phyloP scores from a whole-genome alignment of 805 yeast genomes.

The Yarrowia porcina region DNA sequence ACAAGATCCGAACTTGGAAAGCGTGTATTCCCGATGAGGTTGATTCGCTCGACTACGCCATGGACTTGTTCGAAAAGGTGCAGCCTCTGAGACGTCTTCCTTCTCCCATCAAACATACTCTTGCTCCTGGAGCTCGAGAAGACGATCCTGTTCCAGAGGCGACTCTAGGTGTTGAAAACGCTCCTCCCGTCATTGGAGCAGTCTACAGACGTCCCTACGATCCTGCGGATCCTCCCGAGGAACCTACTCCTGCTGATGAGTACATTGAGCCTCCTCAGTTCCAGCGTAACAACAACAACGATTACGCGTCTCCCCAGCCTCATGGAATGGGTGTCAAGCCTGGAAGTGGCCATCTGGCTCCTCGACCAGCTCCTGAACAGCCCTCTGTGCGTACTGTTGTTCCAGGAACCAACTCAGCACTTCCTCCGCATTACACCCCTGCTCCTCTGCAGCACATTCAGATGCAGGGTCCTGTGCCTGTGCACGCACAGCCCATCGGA shows the following conservation, averaged over 20 bases:
- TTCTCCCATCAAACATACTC: constrained; percentile 76
- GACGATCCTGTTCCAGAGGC: constrained; percentile 81
- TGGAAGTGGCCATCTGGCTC: neutral
- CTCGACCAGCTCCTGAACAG: neutral
- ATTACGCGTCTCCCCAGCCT: constrained; percentile 31
- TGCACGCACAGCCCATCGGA: constrained; percentile 34
- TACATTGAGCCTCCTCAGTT: constrained; percentile 25
- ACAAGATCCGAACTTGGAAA: constrained; percentile 96
- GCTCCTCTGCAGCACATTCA: constrained; percentile 22
- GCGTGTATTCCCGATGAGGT: constrained; percentile 98
- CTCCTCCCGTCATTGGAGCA: constrained; percentile 93
- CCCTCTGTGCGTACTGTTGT: constrained; percentile 16
- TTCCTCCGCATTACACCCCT: constrained; percentile 21
- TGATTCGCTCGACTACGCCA: constrained; percentile 54
- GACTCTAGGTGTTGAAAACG: constrained; percentile 71
- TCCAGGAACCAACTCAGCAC: constrained; percentile 16
- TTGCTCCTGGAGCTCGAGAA: constrained; percentile 70
- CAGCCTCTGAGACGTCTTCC: constrained; percentile 70
- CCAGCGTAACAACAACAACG: constrained; percentile 25
- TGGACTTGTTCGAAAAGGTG: constrained; percentile 66
- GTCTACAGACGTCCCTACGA: constrained; percentile 76
- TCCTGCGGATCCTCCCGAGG: constrained; percentile 78
- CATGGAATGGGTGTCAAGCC: neutral
- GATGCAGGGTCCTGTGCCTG: constrained; percentile 27
- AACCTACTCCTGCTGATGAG: constrained; percentile 46